Evolutionary conservation across 495 filamentous ascomycete species (phyloP).

Genomic region (Lepidopterella palustris): DNA sequence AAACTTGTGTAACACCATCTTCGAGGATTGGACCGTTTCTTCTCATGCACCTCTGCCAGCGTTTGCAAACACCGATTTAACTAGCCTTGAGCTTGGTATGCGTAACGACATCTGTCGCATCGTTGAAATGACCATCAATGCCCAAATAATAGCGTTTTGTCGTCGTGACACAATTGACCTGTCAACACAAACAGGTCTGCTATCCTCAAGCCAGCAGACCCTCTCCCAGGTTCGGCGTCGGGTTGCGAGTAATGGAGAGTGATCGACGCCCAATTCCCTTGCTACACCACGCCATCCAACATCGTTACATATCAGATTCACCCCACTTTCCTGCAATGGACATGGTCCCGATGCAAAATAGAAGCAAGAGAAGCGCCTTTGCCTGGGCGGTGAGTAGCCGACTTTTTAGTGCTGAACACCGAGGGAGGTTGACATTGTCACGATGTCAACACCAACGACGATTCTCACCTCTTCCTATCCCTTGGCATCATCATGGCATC

Average conservation of each 20-base stretch:
- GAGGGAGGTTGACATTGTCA: background rate
- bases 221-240: background rate
- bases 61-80: background rate
- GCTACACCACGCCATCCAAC: background rate
- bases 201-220: background rate
- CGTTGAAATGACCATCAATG: background rate
- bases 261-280: background rate
- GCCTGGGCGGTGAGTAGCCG: constrained; percentile 4
- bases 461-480: background rate
- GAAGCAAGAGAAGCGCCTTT: background rate
- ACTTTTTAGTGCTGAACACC: background rate
- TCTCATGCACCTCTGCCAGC: background rate
- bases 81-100: background rate
- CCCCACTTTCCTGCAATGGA: constrained; percentile 1
- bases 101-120: background rate
- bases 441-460: background rate
- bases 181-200: background rate
- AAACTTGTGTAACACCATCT: background rate
- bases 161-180: background rate
- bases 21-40: background rate
- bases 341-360: background rate
- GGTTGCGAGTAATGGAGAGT: background rate
- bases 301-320: background rate
- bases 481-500: background rate
- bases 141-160: background rate